Percentiles rank a stretch among this genome's conserved stretches.
These are phyloP conservation scores for Malassezia psittaci DNA, from an alignment of 1,284 basidiomycete species.

Conservation along the genomic window DNA sequence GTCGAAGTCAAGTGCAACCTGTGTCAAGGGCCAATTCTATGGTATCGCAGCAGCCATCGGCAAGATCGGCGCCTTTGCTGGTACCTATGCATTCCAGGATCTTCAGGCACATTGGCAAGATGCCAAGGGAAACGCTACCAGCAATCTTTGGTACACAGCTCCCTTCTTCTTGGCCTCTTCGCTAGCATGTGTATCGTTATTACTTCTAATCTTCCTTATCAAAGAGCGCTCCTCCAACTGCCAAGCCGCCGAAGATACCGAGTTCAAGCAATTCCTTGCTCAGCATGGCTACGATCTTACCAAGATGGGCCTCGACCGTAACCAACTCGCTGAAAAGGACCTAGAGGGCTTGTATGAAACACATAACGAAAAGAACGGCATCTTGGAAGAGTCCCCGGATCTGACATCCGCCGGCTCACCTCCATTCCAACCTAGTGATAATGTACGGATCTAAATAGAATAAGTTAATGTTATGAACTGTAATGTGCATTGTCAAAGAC, in stretches of 20 bases:
- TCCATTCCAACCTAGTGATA: too few relatives aligned
- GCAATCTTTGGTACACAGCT: conserved; percentile 27
- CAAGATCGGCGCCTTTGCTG: conserved; percentile 52
- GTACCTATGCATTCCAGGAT: conserved; percentile 28
- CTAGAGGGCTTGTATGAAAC: too few relatives aligned
- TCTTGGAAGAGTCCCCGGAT: too few relatives aligned
- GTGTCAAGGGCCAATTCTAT: conserved; percentile 37
- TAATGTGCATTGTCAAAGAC: too few relatives aligned
- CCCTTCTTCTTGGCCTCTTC: conserved; percentile 51
- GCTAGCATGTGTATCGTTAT: conserved; percentile 68
- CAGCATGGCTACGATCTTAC: conserved; percentile 36
- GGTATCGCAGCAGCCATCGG: conserved; percentile 62
- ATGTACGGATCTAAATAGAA: too few relatives aligned
- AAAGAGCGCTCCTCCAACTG: conserved; percentile 65
- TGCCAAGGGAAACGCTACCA: neutral
- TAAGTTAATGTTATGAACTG: too few relatives aligned
- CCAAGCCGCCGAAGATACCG: conserved; percentile 65
- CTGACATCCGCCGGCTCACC: too few relatives aligned
- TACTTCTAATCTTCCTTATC: conserved; percentile 65
- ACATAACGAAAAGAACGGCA: too few relatives aligned
- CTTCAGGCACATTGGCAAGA: neutral
- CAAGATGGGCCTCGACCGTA: conserved; percentile 21
- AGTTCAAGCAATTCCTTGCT: conserved; percentile 49
- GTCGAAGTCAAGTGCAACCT: conserved; percentile 19
- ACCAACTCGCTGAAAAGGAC: too few relatives aligned